These are phyloP conservation scores for Penicillium cinerascens DNA, from an alignment of 495 filamentous ascomycete species.

Conservation along the genomic window DNA sequence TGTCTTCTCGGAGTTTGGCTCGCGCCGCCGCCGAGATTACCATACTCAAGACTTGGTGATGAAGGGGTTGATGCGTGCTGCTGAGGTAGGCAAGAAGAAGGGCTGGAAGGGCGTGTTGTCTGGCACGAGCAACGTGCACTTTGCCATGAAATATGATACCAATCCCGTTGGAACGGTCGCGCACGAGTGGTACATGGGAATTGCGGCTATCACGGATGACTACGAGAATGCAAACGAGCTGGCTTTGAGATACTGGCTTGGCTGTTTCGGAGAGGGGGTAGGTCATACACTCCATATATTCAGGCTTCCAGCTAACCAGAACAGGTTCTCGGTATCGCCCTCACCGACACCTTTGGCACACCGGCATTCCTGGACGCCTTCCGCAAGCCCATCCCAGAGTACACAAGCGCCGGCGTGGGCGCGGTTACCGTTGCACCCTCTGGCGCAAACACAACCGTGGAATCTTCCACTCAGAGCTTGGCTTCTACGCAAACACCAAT, in stretches of 20 bases:
- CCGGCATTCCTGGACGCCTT: slow-evolving; percentile 85
- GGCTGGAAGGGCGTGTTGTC: slow-evolving; percentile 68
- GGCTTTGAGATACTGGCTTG: slow-evolving; percentile 81
- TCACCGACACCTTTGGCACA: slow-evolving; percentile 98
- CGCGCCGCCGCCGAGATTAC: slow-evolving; percentile 82
- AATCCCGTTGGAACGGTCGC: slow-evolving; percentile 89
- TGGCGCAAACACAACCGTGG: slow-evolving; percentile 1
- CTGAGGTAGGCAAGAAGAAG: slow-evolving; percentile 57
- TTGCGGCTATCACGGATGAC: slow-evolving; percentile 84
- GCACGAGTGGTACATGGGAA: slow-evolving; percentile 99
- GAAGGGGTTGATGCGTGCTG: slow-evolving; percentile 71
- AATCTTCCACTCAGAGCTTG: slow-evolving; percentile 23
- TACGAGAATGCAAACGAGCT: slow-evolving; percentile 80
- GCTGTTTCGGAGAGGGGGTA: slow-evolving; percentile 84
- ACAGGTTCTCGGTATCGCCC: slow-evolving; percentile 79
- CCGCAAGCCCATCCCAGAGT: slow-evolving; percentile 50
- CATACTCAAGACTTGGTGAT: slow-evolving; percentile 93
- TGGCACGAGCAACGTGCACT: slow-evolving; percentile 95
- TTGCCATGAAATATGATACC: slow-evolving; percentile 86
- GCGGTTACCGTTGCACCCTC: slow-evolving; percentile 28
- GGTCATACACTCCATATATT: slow-evolving; percentile 9
- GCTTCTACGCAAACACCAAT: slow-evolving; percentile 22
- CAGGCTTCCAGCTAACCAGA: slow-evolving; percentile 1
- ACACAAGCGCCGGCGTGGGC: slow-evolving; percentile 32
- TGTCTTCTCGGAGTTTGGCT: slow-evolving; percentile 90